Evolutionary conservation across 139 green algal genomes (phyloP).

Genomic region (Pycnococcus provasolii): DNA sequence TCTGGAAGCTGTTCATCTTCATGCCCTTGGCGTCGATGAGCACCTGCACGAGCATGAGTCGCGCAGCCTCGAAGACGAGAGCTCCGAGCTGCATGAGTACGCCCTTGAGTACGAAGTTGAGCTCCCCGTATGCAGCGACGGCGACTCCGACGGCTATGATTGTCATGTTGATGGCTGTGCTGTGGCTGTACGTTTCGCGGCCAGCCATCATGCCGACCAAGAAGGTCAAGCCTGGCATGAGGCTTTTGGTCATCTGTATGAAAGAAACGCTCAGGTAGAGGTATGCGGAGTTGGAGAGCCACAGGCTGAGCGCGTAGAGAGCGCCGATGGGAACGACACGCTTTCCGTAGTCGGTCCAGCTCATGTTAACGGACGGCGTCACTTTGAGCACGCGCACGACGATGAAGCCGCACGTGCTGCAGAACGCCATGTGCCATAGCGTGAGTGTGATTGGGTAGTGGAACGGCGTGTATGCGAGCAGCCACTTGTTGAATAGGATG

Average conservation of each 20-base stretch:
- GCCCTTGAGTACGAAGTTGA: slow-evolving; percentile 77
- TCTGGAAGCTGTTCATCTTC: slow-evolving; percentile 75
- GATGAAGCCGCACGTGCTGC: slow-evolving; percentile 17
- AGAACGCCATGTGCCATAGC: slow-evolving; percentile 84
- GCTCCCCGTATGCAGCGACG: slow-evolving; percentile 43
- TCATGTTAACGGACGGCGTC: slow-evolving; percentile 1
- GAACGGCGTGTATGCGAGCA: slow-evolving; percentile 74
- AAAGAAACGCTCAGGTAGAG: slow-evolving; percentile 93
- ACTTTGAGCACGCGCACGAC: slow-evolving; percentile 10
- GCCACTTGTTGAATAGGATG: slow-evolving; percentile 92
- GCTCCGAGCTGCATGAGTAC: slow-evolving; percentile 77
- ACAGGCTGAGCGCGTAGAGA: slow-evolving; percentile 80
- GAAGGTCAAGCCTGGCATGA: slow-evolving; percentile 77
- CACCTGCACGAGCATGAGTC: slow-evolving; percentile 57
- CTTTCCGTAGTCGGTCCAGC: slow-evolving; percentile 9
- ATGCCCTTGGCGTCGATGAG: slow-evolving; percentile 73
- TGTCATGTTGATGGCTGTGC: slow-evolving; percentile 64
- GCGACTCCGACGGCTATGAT: slow-evolving; percentile 78
- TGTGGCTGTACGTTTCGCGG: slow-evolving; percentile 61
- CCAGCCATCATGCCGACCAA: slow-evolving; percentile 51
- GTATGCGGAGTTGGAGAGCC: slow-evolving; percentile 92
- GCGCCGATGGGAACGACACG: slow-evolving; percentile 75
- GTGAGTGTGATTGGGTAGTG: slow-evolving; percentile 81
- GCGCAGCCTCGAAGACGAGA: slow-evolving; percentile 60
- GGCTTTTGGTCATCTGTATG: slow-evolving; percentile 96